These are phyloP conservation scores for Conticribra guillardii DNA, from an alignment of 108 stramenopile species.

Conservation along the genomic window DNA sequence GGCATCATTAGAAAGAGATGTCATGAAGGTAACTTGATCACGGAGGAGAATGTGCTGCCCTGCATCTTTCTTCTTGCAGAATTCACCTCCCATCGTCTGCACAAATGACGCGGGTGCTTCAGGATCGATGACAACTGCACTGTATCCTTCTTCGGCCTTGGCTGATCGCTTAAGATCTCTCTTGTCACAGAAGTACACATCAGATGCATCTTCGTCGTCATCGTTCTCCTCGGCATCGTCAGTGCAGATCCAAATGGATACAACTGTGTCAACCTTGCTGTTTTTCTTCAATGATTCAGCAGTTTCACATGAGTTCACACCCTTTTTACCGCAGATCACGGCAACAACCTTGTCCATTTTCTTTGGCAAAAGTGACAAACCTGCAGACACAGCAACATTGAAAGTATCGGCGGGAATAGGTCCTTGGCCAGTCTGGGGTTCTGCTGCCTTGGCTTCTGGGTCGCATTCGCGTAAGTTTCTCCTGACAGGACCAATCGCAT, in stretches of 20 bases:
- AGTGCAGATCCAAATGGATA: constrained; percentile 48
- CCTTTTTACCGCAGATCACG: constrained; percentile 42
- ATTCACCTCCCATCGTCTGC: constrained; percentile 17
- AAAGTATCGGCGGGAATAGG: constrained; percentile 39
- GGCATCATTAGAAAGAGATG: constrained; percentile 40
- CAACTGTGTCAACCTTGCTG: constrained; percentile 50
- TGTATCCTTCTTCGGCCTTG: constrained; percentile 46
- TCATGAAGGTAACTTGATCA: constrained; percentile 49
- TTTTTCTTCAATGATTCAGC: constrained; percentile 33
- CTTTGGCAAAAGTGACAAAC: constrained; percentile 41
- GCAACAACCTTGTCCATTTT: constrained; percentile 55
- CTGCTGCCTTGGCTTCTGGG: constrained; percentile 39
- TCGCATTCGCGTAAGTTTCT: constrained; percentile 51
- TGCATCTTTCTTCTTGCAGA: constrained; percentile 42
- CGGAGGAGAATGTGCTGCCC: constrained; percentile 39
- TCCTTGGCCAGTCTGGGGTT: constrained; percentile 46
- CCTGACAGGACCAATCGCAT: constrained; percentile 70
- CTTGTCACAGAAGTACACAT: constrained; percentile 27
- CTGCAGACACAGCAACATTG: constrained; percentile 29
- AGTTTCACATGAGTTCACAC: constrained; percentile 33
- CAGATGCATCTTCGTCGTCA: constrained; percentile 22
- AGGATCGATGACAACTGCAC: constrained; percentile 51
- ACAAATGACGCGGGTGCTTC: constrained; percentile 34
- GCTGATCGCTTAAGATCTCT: constrained; percentile 51
- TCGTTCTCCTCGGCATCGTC: constrained; percentile 26